Base-by-base conservation (phyloP, 768 basidiomycete genomes). In the Cystobasidium tubakii region DNA sequence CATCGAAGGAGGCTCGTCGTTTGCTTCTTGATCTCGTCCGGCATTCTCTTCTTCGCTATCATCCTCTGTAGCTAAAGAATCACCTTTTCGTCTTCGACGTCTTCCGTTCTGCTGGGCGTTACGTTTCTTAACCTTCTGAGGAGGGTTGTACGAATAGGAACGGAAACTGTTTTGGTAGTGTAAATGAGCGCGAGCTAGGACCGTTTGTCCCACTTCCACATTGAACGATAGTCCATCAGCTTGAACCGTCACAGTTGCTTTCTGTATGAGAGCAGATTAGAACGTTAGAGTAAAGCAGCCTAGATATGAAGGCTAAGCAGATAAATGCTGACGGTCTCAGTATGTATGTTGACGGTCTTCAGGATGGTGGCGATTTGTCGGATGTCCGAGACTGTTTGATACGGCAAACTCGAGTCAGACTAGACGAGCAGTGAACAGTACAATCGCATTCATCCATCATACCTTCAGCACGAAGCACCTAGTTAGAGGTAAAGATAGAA, bases 121-220 rank as follows among this genome's bases (percentile, higher is more conserved):
- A 13, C 29, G 39, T 33, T 42, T 64, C 42, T 21, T 50, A 10
- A 29, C 23, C 7, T 60, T 29, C 25, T 50, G 54, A 43, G 62
- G 62, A 31, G 74, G 55, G 36, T 60, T 34, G 46, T 62, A 75
- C 12, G 66, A 12, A 53, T 70, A 69, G 6, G 54, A 60, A 34
- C 54, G 33, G 84, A 85, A 64, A 90, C 91, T 76, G 90, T 90
- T 39, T 83, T 87, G 53, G 84, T 87, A 73, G 89, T 90, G 10
- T 87, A 87, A 78, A 86, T 87, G 21, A 88, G 88, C 77, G 79
- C 83, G 1, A 89, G 90, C 27, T 85, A 88, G 69, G 81, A 91
- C 80, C 91, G 90, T 91, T 78, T 80, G 89, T 84, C 10, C 77
- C 29, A 36, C 23, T 39, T 57, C 54, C 4, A 60, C 55, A 39